phyloP scores from a whole-genome alignment of 352 stramenopile species.

The Globisporangium yorkense region DNA sequence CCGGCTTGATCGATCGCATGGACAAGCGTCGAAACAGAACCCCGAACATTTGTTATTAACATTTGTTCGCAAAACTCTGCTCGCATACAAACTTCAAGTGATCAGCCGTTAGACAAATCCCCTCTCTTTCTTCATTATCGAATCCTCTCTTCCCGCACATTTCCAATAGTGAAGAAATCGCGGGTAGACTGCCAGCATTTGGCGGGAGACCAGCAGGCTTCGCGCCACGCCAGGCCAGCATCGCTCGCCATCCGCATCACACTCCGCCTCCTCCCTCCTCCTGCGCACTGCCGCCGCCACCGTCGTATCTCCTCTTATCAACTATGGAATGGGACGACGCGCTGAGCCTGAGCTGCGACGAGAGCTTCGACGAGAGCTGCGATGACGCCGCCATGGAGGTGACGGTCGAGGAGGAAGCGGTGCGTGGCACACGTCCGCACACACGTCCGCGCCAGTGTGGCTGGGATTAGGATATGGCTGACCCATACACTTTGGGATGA shows the following conservation, averaged over 20 bases:
- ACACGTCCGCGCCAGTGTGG: background rate
- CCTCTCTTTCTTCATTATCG: background rate
- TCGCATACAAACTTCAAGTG: background rate
- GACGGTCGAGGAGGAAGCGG: conserved; percentile 36
- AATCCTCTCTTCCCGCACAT: no score
- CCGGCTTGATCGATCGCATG: no score
- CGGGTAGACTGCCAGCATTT: no score
- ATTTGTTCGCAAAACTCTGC: no score
- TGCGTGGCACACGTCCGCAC: conserved; percentile 9
- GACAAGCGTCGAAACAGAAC: no score
- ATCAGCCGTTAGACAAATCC: background rate
- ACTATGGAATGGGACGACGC: conserved; percentile 58
- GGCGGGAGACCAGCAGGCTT: background rate
- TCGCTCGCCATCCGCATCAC: background rate
- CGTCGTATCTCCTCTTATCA: background rate
- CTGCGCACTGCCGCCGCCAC: background rate
- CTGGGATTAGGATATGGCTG: background rate
- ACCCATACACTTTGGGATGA: background rate
- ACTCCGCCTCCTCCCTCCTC: background rate
- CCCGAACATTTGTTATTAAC: no score
- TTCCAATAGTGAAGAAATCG: no score
- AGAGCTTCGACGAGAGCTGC: conserved; percentile 63
- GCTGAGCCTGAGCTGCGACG: conserved; percentile 61
- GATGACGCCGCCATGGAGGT: conserved; percentile 34
- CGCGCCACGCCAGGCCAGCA: background rate